Evolutionary conservation across 2,329 filamentous ascomycete species (phyloP).

Genomic region (Didymosphaeria variabile): DNA sequence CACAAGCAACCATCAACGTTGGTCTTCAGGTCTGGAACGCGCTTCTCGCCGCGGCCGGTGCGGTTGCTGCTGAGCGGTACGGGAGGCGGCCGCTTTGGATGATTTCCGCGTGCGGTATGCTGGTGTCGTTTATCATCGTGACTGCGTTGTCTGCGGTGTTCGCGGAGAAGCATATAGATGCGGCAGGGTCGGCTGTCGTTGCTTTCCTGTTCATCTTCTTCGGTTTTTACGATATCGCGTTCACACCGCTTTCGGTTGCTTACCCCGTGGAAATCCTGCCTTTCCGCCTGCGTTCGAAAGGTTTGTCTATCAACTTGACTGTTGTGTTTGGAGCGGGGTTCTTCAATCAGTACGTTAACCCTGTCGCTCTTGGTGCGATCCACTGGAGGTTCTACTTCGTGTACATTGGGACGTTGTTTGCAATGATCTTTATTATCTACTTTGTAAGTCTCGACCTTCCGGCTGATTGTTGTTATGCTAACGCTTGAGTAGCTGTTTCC

Average conservation of each 20-base stretch:
- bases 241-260: slow-evolving; percentile 34
- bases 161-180: slow-evolving; percentile 11
- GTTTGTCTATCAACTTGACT: slow-evolving; percentile 11
- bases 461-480: background rate
- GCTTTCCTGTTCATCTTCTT: slow-evolving; percentile 28
- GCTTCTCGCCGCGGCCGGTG: slow-evolving; percentile 44
- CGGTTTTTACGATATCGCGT: slow-evolving; percentile 43
- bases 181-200: slow-evolving; percentile 20
- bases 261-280: slow-evolving; percentile 47
- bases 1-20: slow-evolving; percentile 49
- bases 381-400: slow-evolving; percentile 62
- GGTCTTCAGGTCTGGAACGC: slow-evolving; percentile 54
- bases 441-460: background rate
- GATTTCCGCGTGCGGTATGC: slow-evolving; percentile 53
- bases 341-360: slow-evolving; percentile 57
- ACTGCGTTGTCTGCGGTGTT: slow-evolving; percentile 50
- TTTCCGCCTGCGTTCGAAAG: slow-evolving; percentile 31
- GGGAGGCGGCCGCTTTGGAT: slow-evolving; percentile 57
- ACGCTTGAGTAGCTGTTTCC: slow-evolving; percentile 14
- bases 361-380: slow-evolving; percentile 63
- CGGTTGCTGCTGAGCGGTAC: slow-evolving; percentile 52
- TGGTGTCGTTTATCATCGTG: slow-evolving; percentile 53
- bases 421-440: slow-evolving; percentile 2
- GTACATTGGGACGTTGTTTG: slow-evolving; percentile 5
- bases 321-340: slow-evolving; percentile 26